Conservation (phyloP, 2,329 filamentous ascomycete species). For the Alternaria conjuncta region DNA sequence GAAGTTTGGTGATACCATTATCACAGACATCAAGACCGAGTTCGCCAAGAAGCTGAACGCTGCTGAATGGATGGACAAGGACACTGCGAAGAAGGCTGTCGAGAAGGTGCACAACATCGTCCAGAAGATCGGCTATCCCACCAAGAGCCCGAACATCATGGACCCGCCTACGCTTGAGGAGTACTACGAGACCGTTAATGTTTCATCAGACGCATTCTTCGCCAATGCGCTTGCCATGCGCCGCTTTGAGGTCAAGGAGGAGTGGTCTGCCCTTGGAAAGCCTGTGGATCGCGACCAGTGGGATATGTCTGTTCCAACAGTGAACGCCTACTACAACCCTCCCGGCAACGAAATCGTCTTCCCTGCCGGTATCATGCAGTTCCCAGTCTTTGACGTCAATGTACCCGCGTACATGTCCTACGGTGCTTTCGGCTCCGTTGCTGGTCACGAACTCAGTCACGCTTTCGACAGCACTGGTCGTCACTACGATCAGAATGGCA, state of each 20-base stretch:
- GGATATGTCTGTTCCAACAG: constrained; percentile 64
- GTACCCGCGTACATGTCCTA: constrained; percentile 71
- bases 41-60: constrained; percentile 67
- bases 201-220: constrained; percentile 62
- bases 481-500: constrained; percentile 69
- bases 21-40: constrained; percentile 72
- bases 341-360: constrained; percentile 73
- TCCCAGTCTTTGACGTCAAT: constrained; percentile 68
- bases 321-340: constrained; percentile 70
- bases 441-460: constrained; percentile 73
- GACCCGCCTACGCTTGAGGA: constrained; percentile 62
- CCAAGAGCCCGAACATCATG: constrained; percentile 65
- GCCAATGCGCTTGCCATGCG: constrained; percentile 62
- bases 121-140: constrained; percentile 73
- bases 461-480: constrained; percentile 72
- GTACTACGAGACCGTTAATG: constrained; percentile 63
- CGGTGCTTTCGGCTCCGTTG: constrained; percentile 71
- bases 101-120: constrained; percentile 71
- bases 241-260: constrained; percentile 55
- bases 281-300: constrained; percentile 67
- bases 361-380: constrained; percentile 72
- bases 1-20: constrained; percentile 70
- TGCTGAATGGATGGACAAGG: constrained; percentile 69
- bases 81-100: constrained; percentile 65
- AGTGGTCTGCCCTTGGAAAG: constrained; percentile 66